These are phyloP conservation scores for Alternaria gaisen DNA, from an alignment of 2,329 filamentous ascomycete genomes.

Conservation along the genomic window DNA sequence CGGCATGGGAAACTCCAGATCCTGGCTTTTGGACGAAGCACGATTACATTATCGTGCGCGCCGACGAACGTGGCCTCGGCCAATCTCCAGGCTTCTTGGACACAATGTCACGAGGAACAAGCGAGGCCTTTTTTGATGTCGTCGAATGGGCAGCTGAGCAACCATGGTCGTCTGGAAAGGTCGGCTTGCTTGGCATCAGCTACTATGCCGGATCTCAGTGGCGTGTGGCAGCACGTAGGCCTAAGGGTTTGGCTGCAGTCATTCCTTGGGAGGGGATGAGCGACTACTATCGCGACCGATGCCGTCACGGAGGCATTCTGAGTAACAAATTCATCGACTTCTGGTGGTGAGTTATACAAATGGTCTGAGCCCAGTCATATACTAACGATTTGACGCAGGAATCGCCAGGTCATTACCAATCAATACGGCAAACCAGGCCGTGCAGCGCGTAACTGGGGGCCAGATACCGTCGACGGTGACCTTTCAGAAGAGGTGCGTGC, in stretches of 20 bases:
- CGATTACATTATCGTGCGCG: slow-evolving; percentile 52
- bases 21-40: slow-evolving; percentile 52
- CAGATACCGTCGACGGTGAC: slow-evolving; percentile 67
- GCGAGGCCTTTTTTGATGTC: slow-evolving; percentile 61
- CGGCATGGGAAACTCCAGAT: slow-evolving; percentile 57
- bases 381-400: slow-evolving; percentile 51
- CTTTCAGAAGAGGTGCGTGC: slow-evolving; percentile 62
- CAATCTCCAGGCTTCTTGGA: slow-evolving; percentile 63
- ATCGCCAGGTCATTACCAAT: slow-evolving; percentile 71
- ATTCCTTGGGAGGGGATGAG: slow-evolving; percentile 67
- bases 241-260: slow-evolving; percentile 61
- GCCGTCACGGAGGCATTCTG: slow-evolving; percentile 52
- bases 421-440: slow-evolving; percentile 70
- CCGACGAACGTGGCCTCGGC: slow-evolving; percentile 62
- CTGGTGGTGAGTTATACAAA: slow-evolving; percentile 60
- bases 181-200: slow-evolving; percentile 61
- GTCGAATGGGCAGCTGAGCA: slow-evolving; percentile 63
- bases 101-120: slow-evolving; percentile 63
- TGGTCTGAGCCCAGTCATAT: background rate
- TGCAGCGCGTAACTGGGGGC: slow-evolving; percentile 62
- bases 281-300: slow-evolving; percentile 61
- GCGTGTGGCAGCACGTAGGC: slow-evolving; percentile 62
- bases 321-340: slow-evolving; percentile 56
- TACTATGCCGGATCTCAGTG: slow-evolving; percentile 65
- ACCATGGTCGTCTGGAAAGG: slow-evolving; percentile 61